Evolutionary conservation across 768 basidiomycete genomes (phyloP).

Genomic region (Phlebiopsis gigantea): DNA sequence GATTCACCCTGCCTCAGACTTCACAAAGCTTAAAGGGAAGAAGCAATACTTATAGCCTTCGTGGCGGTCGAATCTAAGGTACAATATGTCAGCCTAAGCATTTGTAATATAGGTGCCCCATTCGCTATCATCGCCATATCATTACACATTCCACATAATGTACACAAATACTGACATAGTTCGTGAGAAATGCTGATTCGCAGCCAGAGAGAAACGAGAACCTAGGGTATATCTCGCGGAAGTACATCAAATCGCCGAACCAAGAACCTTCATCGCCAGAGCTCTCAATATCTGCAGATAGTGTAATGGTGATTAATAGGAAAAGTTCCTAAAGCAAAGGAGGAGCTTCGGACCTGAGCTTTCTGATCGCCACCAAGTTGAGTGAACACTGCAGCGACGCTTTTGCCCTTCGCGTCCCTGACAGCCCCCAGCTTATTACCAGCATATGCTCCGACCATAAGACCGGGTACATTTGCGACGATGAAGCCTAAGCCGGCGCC

Average conservation of each 20-base stretch:
- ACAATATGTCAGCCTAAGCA: no score
- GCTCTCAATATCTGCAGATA: conserved; percentile 65
- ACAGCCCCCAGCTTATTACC: conserved; percentile 90
- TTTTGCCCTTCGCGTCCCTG: conserved; percentile 91
- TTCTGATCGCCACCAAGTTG: conserved; percentile 74
- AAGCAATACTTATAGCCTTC: no score
- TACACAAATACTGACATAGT: no score
- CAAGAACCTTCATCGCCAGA: conserved; percentile 78
- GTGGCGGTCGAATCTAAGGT: no score
- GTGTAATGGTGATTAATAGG: neutral
- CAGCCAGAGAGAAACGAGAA: no score
- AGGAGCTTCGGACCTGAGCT: conserved; percentile 70
- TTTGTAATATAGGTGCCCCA: no score
- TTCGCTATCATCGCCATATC: no score
- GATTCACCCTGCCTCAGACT: neutral
- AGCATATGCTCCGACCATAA: conserved; percentile 80
- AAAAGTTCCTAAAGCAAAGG: neutral
- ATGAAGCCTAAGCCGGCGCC: conserved; percentile 52
- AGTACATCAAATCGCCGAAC: conserved; percentile 47
- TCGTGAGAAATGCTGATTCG: no score
- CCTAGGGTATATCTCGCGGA: no score
- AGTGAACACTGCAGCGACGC: conserved; percentile 83
- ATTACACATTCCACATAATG: no score
- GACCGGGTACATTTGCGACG: conserved; percentile 77
- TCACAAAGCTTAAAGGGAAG: no score